Evolutionary conservation across 2,329 filamentous ascomycete species (phyloP).

Genomic region (Raffaelea ambrosiae): DNA sequence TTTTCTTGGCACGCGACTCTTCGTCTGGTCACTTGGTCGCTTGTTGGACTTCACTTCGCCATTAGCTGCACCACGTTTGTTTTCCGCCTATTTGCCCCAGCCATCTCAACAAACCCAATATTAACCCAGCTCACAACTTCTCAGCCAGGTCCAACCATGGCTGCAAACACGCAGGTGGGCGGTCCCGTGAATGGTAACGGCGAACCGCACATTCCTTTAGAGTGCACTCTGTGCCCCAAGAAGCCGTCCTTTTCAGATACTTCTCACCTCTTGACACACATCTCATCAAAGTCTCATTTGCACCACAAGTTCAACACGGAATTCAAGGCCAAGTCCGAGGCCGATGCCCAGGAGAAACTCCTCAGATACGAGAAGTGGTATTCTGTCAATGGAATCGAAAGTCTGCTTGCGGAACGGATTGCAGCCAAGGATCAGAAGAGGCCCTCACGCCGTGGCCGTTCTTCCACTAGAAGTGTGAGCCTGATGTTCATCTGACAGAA

Average conservation of each 20-base stretch:
- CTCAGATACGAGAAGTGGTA: conserved; percentile 75
- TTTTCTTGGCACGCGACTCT: too few species aligned
- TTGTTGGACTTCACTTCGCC: too few species aligned
- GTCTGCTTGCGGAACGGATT: conserved; percentile 69
- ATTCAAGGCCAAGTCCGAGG: conserved; percentile 60
- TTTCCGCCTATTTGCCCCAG: background rate
- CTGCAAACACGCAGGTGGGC: conserved; percentile 19
- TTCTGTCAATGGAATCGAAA: conserved; percentile 57
- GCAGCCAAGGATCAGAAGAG: conserved; percentile 62
- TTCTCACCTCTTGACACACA: conserved; percentile 85
- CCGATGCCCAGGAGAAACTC: conserved; percentile 53
- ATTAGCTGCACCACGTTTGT: too few species aligned
- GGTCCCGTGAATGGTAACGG: conserved; percentile 4
- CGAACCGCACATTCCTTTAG: conserved; percentile 49
- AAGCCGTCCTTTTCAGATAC: conserved; percentile 77
- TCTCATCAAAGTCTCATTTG: conserved; percentile 87
- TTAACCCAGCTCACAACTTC: conserved; percentile 7
- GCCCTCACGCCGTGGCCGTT: conserved; percentile 18
- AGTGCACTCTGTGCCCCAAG: conserved; percentile 77
- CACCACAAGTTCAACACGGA: conserved; percentile 76
- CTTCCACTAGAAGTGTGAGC: conserved; percentile 13
- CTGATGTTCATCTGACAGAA: background rate
- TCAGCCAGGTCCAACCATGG: conserved; percentile 26
- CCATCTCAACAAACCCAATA: background rate
- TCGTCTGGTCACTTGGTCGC: too few species aligned